phyloP scores from a whole-genome alignment of 345 rosid species.

The Citropsis articulata region DNA sequence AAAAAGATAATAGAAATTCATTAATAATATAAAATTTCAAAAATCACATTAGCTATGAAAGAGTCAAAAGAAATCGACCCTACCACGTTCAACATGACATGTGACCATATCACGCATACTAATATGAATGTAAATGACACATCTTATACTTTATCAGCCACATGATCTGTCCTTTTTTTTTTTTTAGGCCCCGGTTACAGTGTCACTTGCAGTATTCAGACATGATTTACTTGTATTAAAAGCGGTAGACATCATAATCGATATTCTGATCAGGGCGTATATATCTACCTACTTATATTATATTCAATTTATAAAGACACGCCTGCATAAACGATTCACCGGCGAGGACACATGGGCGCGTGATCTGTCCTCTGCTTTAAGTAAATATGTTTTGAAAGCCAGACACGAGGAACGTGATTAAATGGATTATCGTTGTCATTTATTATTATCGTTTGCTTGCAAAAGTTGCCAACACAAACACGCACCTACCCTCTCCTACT shows the following conservation, averaged over 20 bases:
- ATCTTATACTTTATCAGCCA: not conserved
- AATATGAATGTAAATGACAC: too few relatives aligned
- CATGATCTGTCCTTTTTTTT: not conserved
- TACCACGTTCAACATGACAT: slow-evolving; percentile 15
- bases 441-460: not conserved
- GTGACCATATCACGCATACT: not conserved
- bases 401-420: slow-evolving; percentile 3
- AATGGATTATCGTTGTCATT: not conserved
- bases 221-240: too few relatives aligned
- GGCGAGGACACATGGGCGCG: too few relatives aligned
- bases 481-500: not conserved
- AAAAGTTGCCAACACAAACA: not conserved
- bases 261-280: too few relatives aligned
- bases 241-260: too few relatives aligned
- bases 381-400: not conserved
- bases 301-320: too few relatives aligned
- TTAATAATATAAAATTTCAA: too few relatives aligned
- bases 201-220: too few relatives aligned
- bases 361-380: not conserved
- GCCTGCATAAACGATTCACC: too few relatives aligned
- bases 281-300: too few relatives aligned
- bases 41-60: not conserved
- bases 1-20: too few relatives aligned
- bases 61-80: slow-evolving; percentile 17
- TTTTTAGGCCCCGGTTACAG: too few relatives aligned